Evolutionary conservation across 768 basidiomycete genomes (phyloP), one percentile per base, ranked within the genome.

Genomic region (Mrakia gelida): DNA sequence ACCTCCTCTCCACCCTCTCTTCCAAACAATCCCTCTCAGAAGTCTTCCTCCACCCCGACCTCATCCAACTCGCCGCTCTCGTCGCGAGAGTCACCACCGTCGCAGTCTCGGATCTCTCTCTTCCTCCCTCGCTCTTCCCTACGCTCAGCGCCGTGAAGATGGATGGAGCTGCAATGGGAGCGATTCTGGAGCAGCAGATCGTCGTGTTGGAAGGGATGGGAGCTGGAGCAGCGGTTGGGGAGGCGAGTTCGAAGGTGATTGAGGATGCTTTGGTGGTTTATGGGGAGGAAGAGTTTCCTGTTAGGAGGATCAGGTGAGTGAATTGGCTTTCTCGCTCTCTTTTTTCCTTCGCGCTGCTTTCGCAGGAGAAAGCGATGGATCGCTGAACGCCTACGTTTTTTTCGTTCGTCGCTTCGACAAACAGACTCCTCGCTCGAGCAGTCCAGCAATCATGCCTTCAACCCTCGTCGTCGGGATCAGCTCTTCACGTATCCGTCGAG

Each of bases 221-320:
- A 80, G 28, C 61, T 79, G 28, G 76, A n/a, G n/a, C n/a, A n/a
- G n/a, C n/a, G 80, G 30, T 84, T 43, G 88, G 87, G 16, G 87
- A 88, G 10, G 83, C 76, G 15, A 85, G 87, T 2, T 82, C 89
- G 0, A 81, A 72, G 18, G 80, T 93, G 13, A 78, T 92, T 26
- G 81, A 82, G 18, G 89, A 90, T 79, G 84, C 87, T 0, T 82
- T 90, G 41, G 82, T 82, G 3, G 82, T 89, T 0, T 94, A 93
- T 72, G 79, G 83, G 0, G 82, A 81, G 8, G 84, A 85, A 26
- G 87, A 88, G 32, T 72, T 45, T 84, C 90, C 91, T 0, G 82
- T 92, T 49, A 85, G 90, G 75, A 85, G 90, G 21, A 88, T 89
- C 0, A 77, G 83, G 76, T 71, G 11, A 15, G 68, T 26, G 16